phyloP scores from a whole-genome alignment of 768 basidiomycete genomes.

The Mycena kentingensis region DNA sequence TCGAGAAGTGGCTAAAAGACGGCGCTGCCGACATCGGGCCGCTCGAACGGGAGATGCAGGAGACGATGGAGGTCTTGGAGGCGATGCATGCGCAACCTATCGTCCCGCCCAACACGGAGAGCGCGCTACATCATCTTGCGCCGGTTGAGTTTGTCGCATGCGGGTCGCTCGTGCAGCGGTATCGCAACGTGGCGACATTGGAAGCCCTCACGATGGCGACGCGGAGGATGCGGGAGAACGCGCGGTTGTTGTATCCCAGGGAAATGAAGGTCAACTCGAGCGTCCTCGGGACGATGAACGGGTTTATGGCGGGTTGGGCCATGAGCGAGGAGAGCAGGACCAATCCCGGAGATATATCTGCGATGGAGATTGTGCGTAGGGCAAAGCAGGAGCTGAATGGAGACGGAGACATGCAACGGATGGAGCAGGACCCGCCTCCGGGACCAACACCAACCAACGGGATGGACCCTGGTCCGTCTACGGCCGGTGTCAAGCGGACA shows the following conservation, averaged over 20 bases:
- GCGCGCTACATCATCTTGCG: background rate
- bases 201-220: background rate
- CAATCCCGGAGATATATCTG: background rate
- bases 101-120: too few species aligned
- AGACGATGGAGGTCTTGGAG: background rate
- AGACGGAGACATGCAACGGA: background rate
- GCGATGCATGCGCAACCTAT: background rate
- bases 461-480: too few species aligned
- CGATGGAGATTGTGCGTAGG: background rate
- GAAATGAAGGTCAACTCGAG: background rate
- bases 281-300: background rate
- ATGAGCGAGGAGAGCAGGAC: background rate
- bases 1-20: background rate
- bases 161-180: background rate
- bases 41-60: background rate
- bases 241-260: background rate
- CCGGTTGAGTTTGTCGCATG: background rate
- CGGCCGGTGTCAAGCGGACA: too few species aligned
- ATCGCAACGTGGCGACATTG: background rate
- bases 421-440: too few species aligned
- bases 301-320: background rate
- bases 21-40: background rate
- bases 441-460: too few species aligned
- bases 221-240: background rate
- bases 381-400: background rate